Conservation (phyloP, 108 stramenopile species). For the Fistulifera pelliculosa region DNA sequence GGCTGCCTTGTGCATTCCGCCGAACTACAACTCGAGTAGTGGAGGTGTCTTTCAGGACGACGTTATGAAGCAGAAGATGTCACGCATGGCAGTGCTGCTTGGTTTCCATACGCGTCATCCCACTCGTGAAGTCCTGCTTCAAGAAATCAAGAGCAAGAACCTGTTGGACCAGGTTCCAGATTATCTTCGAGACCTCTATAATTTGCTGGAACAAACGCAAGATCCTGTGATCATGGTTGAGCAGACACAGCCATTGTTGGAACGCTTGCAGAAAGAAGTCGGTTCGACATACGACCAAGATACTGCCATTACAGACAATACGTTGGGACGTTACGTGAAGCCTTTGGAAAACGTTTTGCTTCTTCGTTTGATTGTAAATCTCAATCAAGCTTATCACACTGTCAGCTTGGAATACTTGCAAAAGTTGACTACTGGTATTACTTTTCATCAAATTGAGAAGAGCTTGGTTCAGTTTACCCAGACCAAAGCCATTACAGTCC, state of each 20-base stretch:
- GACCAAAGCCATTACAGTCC: slow-evolving; percentile 45
- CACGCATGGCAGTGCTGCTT: slow-evolving; percentile 90
- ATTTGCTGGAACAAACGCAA: slow-evolving; percentile 65
- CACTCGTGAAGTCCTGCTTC: slow-evolving; percentile 79
- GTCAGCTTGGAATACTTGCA: slow-evolving; percentile 81
- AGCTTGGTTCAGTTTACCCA: slow-evolving; percentile 72
- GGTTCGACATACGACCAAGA: slow-evolving; percentile 15
- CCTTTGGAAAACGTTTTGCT: slow-evolving; percentile 65
- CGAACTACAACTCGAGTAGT: slow-evolving; percentile 6
- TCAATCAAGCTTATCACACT: slow-evolving; percentile 83
- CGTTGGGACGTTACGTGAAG: slow-evolving; percentile 51
- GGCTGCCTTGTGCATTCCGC: slow-evolving; percentile 81
- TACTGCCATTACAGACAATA: slow-evolving; percentile 32
- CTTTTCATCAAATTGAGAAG: slow-evolving; percentile 87
- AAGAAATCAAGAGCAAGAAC: slow-evolving; percentile 58
- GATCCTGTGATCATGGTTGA: slow-evolving; percentile 77
- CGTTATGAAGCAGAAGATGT: slow-evolving; percentile 87
- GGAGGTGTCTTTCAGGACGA: slow-evolving; percentile 57
- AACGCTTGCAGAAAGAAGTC: slow-evolving; percentile 40
- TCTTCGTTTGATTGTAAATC: slow-evolving; percentile 78
- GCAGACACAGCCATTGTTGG: slow-evolving; percentile 59
- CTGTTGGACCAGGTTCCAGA: slow-evolving; percentile 69
- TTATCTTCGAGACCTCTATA: slow-evolving; percentile 68
- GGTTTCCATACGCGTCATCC: slow-evolving; percentile 88
- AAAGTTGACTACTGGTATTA: slow-evolving; percentile 61